Conservation (phyloP, 1,139 yeast genomes). For the Magnusiomyces suaveolens region DNA sequence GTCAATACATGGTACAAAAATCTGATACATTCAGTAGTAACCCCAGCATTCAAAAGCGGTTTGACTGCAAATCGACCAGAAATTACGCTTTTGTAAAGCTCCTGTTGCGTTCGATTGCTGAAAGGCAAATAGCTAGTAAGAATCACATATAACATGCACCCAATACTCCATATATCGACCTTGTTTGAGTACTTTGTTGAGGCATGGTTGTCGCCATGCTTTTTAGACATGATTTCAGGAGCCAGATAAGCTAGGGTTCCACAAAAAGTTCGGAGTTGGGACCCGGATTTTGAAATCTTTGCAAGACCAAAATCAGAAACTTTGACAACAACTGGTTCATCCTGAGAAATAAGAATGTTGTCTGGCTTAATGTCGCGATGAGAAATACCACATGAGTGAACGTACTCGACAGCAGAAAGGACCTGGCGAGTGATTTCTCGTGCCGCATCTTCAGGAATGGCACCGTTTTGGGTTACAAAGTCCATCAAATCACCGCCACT, state of each 20-base stretch:
- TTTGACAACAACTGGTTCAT: conserved; percentile 80
- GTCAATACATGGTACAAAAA: conserved; percentile 61
- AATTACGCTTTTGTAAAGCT: conserved; percentile 64
- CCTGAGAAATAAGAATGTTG: conserved; percentile 80
- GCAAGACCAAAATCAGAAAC: conserved; percentile 92
- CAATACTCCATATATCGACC: conserved; percentile 95
- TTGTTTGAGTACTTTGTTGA: conserved; percentile 53
- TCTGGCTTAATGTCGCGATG: conserved; percentile 88
- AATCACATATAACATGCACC: conserved; percentile 83
- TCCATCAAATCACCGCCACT: conserved; percentile 96
- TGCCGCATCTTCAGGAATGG: conserved; percentile 83
- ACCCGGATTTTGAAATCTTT: conserved; percentile 64
- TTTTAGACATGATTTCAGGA: conserved; percentile 69
- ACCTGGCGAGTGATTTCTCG: conserved; percentile 79
- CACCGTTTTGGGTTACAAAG: conserved; percentile 84
- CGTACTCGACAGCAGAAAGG: conserved; percentile 72
- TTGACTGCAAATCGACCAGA: conserved; percentile 73
- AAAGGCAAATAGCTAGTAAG: conserved; percentile 89
- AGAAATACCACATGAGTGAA: conserved; percentile 79
- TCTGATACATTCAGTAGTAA: conserved; percentile 54
- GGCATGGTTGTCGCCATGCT: conserved; percentile 13
- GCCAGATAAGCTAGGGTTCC: conserved; percentile 89
- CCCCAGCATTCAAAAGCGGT: conserved; percentile 58
- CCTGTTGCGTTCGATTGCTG: conserved; percentile 84
- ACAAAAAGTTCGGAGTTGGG: conserved; percentile 79